Base-by-base conservation (phyloP, 345 rosid genomes). In the Lepidium didymum region DNA sequence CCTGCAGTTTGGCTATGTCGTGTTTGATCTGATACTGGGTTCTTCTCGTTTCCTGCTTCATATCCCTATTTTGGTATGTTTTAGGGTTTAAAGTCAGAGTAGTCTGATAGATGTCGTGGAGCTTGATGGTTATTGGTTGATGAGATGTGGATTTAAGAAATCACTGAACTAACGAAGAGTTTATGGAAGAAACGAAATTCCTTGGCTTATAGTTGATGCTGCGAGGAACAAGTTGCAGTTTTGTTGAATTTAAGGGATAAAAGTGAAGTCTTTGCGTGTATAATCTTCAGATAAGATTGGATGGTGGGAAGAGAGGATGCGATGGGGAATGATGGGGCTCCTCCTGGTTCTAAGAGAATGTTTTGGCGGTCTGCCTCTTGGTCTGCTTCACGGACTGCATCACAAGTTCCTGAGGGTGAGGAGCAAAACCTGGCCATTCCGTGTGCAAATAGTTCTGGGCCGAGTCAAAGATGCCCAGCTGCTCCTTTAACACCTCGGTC, bases 281-380 rank as follows among this genome's bases (percentile, higher is more conserved):
- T 55, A 37, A 42, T 76, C 35, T 60, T 64, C 33, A 62, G 55
- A 58, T 41, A 11, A 72, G 70, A 42, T 73, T 79, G 81, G 78
- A 94, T 94, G 99, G 94, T 89, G 80, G 91, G 87, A 49, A 87
- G 89, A 83, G 97, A 91, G 78, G 99, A 88, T 78, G 85, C 75
- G 61, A 41, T 80, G 46, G 72, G 74, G 60, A 89, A 81, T 75
- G 76, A 81, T 45, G 81, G 64, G 70, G 76, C 81, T 35, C 74
- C 80, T 76, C 75, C 95, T 56, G 81, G 86, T 38, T 78, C 89
- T 55, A 80, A 83, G 76, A 89, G 82, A 80, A 78, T 86, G 91
- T 95, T 84, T 77, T 91, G 96, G 96, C 86, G 97, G 10, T 95
- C 97, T 3, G 96, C 92, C 1, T 95, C 99, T 6, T 95, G 99